Conservation (phyloP, 257 asterid species). For the Nicotiana undulata region DNA sequence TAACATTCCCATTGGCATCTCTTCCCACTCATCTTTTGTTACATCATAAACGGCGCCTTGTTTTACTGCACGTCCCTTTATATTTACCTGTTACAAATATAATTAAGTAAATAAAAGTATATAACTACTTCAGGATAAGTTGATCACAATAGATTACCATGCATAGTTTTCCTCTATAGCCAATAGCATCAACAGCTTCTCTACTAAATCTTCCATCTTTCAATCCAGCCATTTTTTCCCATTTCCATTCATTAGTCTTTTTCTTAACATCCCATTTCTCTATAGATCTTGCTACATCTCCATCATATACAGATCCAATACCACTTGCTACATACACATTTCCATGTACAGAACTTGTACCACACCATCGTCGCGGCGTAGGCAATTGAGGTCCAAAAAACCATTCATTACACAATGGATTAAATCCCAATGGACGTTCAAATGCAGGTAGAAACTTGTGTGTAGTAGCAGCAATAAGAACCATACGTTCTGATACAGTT, state of each 20-base stretch:
- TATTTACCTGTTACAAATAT: conserved; percentile 18
- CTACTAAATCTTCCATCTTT: conserved; percentile 66
- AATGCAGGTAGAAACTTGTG: conserved; percentile 54
- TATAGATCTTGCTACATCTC: conserved; percentile 48
- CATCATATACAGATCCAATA: conserved; percentile 28
- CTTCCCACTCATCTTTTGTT: conserved; percentile 33
- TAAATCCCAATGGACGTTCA: conserved; percentile 39
- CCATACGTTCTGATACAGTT: conserved; percentile 25
- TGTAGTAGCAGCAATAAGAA: conserved; percentile 46
- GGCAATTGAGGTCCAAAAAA: conserved; percentile 44
- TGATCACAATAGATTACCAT: conserved; percentile 19
- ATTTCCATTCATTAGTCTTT: conserved; percentile 31
- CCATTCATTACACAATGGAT: conserved; percentile 50
- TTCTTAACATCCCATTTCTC: conserved; percentile 59
- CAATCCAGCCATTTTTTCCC: conserved; percentile 34
- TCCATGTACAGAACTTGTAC: conserved; percentile 27
- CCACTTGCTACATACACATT: conserved; percentile 55
- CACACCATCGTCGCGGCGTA: conserved; percentile 72
- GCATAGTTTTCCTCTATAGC: conserved; percentile 48
- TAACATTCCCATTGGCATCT: conserved; percentile 61
- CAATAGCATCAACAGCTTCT: conserved; percentile 63
- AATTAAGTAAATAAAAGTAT: background rate
- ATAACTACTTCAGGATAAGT: background rate
- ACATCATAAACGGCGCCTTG: conserved; percentile 38
- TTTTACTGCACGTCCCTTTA: conserved; percentile 45